Evolutionary conservation across 176 grass and related monocot species (phyloP), one percentile per base, ranked within the genome.

Genomic region (Cenchrus purpureus): DNA sequence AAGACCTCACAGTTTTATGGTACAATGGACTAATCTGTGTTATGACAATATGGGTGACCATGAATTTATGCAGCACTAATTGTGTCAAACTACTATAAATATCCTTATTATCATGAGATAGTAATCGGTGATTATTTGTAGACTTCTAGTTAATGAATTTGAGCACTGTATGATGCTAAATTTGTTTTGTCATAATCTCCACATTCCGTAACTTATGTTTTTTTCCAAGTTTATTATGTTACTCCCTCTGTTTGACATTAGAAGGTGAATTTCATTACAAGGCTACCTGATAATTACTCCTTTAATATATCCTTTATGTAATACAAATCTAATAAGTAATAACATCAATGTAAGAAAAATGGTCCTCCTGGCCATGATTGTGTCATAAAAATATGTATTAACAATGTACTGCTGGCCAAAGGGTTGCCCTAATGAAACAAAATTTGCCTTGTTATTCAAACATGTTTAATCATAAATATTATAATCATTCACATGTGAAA

Each of bases 111-210:
- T 64, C 31, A 54, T 45, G 15, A 60, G 66, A 20, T 0, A 12
- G 58, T 70, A 22, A 12, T 77, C 12, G 68, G 28, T 56, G 15
- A 46, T 68, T 57, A 48, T 59, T 20, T 54, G 10, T 66, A 68
- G n/a, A 44, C 31, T 56, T 83, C 69, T 74, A 64, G 10, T 37
- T 51, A 29, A 34, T 52, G 17, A 71, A 53, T 78, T 43, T 32
- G 74, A 66, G 32, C 16, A 78, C 66, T 20, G 73, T 65, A 48
- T 77, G 53, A 58, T 68, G 40, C 52, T 68, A n/a, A 19, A 60
- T 64, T 56, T 8, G 12, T 56, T 76, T 49, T 82, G 7, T 60
- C 12, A 59, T 37, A 29, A 76, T 37, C 42, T 62, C 43, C 58
- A 31, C n/a, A 53, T 86, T 12, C 70, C 9, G 77, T 43, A 42